Conservation (phyloP, 2,329 filamentous ascomycete genomes). For the Fusarium graminum region DNA sequence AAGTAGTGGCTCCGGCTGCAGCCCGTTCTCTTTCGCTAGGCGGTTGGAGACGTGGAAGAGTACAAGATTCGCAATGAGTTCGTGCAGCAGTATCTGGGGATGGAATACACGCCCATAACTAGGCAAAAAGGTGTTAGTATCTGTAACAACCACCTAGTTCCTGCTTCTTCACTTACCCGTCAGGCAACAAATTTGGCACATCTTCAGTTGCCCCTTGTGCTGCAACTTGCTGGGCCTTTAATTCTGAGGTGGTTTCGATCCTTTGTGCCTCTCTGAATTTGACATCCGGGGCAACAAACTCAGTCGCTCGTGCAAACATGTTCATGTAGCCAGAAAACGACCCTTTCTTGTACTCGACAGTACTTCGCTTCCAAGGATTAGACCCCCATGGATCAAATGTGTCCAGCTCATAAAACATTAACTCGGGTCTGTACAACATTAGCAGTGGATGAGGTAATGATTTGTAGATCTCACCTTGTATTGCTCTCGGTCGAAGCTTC, state of each 20-base stretch:
- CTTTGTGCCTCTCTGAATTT: constrained; percentile 5
- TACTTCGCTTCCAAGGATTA: constrained; percentile 14
- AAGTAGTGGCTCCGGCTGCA: not conserved
- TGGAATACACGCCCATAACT: constrained; percentile 26
- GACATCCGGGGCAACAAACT: not conserved
- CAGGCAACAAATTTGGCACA: too few relatives aligned
- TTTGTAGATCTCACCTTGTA: not conserved
- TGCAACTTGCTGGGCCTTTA: too few relatives aligned
- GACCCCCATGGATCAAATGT: constrained; percentile 3
- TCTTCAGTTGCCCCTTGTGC: too few relatives aligned
- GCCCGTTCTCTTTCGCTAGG: not conserved
- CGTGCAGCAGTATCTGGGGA: constrained; percentile 11
- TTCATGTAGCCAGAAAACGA: constrained; percentile 15
- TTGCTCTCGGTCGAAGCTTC: constrained; percentile 11
- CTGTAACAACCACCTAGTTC: too few relatives aligned
- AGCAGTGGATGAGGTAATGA: not conserved
- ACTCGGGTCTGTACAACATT: not conserved
- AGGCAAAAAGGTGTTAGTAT: too few relatives aligned
- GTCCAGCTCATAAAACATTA: constrained; percentile 28
- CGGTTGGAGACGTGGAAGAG: constrained; percentile 18
- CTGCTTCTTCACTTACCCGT: too few relatives aligned
- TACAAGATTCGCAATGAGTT: constrained; percentile 15
- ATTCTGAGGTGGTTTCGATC: too few relatives aligned
- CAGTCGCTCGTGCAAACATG: constrained; percentile 1
- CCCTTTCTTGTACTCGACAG: constrained; percentile 4